Evolutionary conservation across 1,139 yeast species (phyloP), one percentile per base, ranked within the genome.

Genomic region (Kurtzmaniella quercitrusa): DNA sequence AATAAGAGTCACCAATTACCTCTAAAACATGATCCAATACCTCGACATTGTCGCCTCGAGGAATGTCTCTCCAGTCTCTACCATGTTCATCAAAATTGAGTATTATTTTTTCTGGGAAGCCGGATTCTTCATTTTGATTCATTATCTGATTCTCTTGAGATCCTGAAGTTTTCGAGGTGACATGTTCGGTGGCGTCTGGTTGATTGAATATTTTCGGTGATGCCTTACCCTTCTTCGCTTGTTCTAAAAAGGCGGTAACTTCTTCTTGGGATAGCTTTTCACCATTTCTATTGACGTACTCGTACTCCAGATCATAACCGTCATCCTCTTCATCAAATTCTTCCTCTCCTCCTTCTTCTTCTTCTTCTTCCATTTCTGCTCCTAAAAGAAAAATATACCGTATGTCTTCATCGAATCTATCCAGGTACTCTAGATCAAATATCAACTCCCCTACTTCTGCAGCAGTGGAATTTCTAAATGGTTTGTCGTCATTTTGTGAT

Each of bases 371-470:
- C 17, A 34, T n/a, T 19, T 34, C 37, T 19, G 21, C 21, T 3
- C 22, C 16, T 14, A 30, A 14, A 9, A 30, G 34, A 57, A 84
- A 84, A 63, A 85, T 80, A 54, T 84, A 85, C 44, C 76, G 67
- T 17, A 84, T 76, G 58, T 85, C 93, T 50, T 83, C 89, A 55
- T 85, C 94, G 49, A 78, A 82, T 42, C 79, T 65, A 57, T 85
- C 93, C 44, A 79, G 81, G 34, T 81, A 79, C 45, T 78, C 84
- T 44, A 82, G 59, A 52, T 79, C 82, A 16, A 74, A 66, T 44
- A 81, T 56, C 11, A 82, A 61, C 42, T 78, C 81, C 1, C 80
- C 77, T 11, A 80, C 68, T 45, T 76, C 81, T 12, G 63, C 52
- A 11, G 37, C 37, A 18, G 26, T 34, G 3, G 17, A 12, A 11